Conservation (phyloP, 164 flowering plant genomes). For the Magnolia officinalis region DNA sequence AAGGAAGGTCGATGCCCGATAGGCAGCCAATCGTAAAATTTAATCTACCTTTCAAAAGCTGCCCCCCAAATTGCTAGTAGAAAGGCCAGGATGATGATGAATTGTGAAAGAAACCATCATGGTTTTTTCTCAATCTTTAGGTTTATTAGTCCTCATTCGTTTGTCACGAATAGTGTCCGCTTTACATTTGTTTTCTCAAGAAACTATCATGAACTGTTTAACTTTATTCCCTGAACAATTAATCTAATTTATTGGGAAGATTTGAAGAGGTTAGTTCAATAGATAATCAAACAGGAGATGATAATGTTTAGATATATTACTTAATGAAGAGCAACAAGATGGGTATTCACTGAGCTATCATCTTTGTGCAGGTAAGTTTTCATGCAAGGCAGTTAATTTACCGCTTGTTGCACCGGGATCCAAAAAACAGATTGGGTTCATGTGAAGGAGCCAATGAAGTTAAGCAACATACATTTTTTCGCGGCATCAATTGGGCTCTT, state of each 20-base stretch:
- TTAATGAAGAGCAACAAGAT: background rate
- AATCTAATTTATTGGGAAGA: background rate
- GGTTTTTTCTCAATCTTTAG: background rate
- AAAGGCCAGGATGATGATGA: background rate
- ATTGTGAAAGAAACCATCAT: background rate
- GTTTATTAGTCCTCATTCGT: background rate
- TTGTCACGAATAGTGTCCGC: background rate
- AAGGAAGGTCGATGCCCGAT: too few relatives aligned
- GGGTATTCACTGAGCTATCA: background rate
- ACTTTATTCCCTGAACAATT: background rate
- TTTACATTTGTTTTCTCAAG: background rate
- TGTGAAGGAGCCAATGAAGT: conserved; percentile 92
- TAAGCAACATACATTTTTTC: conserved; percentile 85
- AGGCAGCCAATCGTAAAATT: too few relatives aligned
- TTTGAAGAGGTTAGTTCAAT: background rate
- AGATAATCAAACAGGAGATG: background rate
- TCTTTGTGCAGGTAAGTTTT: conserved; percentile 66
- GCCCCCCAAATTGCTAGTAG: too few relatives aligned
- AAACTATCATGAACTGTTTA: background rate
- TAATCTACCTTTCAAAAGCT: too few relatives aligned
- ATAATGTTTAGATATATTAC: background rate
- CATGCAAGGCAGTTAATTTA: conserved; percentile 73
- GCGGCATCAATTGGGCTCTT: conserved; percentile 91
- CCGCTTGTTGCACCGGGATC: conserved; percentile 74
- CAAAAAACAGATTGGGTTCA: conserved; percentile 72